Percentiles rank a stretch among this genome's conserved stretches.
These are phyloP conservation scores for Fusarium begoniae DNA, from an alignment of 2,329 filamentous ascomycete species.

Conservation along the genomic window DNA sequence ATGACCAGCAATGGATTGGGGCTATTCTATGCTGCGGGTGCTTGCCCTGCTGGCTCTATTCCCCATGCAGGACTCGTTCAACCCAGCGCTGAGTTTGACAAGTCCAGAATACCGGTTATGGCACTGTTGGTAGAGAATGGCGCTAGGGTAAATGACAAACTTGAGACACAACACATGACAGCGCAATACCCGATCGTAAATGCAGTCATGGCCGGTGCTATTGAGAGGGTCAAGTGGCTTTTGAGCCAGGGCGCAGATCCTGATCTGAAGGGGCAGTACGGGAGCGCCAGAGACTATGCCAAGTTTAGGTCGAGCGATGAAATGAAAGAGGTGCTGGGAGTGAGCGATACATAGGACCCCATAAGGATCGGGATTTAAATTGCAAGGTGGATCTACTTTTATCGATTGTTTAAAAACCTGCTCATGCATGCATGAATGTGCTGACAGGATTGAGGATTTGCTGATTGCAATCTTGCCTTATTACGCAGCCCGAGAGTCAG, in stretches of 20 bases:
- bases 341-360: background rate
- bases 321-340: conserved; percentile 27
- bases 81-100: conserved; percentile 14
- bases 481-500: background rate
- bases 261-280: conserved; percentile 9
- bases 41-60: background rate
- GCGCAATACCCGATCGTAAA: conserved; percentile 27
- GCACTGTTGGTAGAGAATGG: conserved; percentile 17
- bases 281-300: conserved; percentile 21
- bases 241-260: conserved; percentile 28
- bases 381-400: background rate
- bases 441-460: background rate
- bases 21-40: conserved; percentile 25
- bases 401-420: background rate
- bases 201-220: conserved; percentile 30
- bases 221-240: conserved; percentile 33
- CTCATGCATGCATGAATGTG: background rate
- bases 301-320: conserved; percentile 4
- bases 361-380: background rate
- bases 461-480: background rate
- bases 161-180: conserved; percentile 6
- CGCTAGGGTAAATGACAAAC: conserved; percentile 18
- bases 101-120: conserved; percentile 30
- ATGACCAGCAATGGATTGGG: conserved; percentile 23
- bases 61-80: background rate